phyloP scores from a whole-genome alignment of 768 basidiomycete species.

The Hericium erinaceus region DNA sequence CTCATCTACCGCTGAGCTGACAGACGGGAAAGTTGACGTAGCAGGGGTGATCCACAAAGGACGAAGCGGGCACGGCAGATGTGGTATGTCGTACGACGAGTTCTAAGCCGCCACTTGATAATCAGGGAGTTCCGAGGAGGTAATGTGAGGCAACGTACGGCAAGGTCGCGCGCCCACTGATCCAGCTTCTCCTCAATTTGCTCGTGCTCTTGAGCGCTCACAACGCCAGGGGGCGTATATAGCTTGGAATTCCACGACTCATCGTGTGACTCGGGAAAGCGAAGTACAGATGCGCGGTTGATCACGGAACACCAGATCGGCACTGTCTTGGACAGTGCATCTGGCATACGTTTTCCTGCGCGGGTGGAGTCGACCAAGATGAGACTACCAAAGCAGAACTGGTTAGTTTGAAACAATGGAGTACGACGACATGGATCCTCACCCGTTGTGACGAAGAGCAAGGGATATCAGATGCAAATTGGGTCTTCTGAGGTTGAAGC shows the following conservation, averaged over 20 bases:
- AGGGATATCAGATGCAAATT: constrained; percentile 72
- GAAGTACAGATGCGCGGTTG: constrained; percentile 49
- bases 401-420: neutral
- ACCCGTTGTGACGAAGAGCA: constrained; percentile 53
- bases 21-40: constrained; percentile 39
- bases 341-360: constrained; percentile 88
- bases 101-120: constrained; percentile 30
- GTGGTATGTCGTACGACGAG: constrained; percentile 64
- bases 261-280: constrained; percentile 11
- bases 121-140: neutral
- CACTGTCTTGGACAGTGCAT: constrained; percentile 82
- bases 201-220: constrained; percentile 66
- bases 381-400: constrained; percentile 34
- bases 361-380: constrained; percentile 90
- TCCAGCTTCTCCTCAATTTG: constrained; percentile 66
- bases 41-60: constrained; percentile 86
- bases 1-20: constrained; percentile 12
- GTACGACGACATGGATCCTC: constrained; percentile 13
- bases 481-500: constrained; percentile 73
- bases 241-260: constrained; percentile 45
- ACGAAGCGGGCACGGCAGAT: constrained; percentile 55
- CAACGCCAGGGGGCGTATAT: constrained; percentile 61
- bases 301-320: constrained; percentile 93
- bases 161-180: constrained; percentile 55
- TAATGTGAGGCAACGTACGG: constrained; percentile 33